Evolutionary conservation across 2,329 filamentous ascomycete species (phyloP), one percentile per base, ranked within the genome.

Genomic region (Ilyonectria mors-panacis): DNA sequence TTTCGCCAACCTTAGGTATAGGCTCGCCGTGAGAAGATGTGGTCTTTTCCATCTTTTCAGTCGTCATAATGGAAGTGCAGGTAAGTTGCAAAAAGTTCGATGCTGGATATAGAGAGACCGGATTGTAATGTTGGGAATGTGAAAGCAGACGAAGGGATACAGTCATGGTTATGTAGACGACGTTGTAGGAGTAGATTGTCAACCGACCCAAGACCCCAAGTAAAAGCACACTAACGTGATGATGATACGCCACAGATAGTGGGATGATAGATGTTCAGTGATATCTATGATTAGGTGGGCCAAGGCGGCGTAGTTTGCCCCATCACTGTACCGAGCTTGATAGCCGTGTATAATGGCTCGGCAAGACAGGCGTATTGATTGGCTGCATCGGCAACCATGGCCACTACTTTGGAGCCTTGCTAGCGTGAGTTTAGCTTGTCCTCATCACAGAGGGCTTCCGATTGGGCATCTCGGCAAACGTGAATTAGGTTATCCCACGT

Each of bases 401-500:
- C 4, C 33, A 30, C 28, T 21, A 48, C 4, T 26, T 30, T 9
- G 2, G 7, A 37, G 44, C n/a, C 13, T n/a, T 26, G 19, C n/a
- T 63, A 63, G 55, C 53, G n/a, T 30, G 13, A 21, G 10, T 45
- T 17, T 44, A n/a, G 33, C 45, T n/a, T 19, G 17, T 21, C 3
- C 37, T 21, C 42, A 17, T 23, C 13, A n/a, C 2, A n/a, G 12
- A 5, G 1, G 15, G n/a, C 9, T 19, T 59, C 69, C 65, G 65
- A 72, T 73, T 73, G 67, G 71, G 1, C 13, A 1, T 8, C 9
- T 63, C 71, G 71, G 71, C 65, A 63, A 73, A 19, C n/a, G n/a
- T 6, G 8, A n/a, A 6, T 3, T 42, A 3, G 6, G 15, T 5
- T 1, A n/a, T 3, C 13, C 37, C 6, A 3, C 15, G 35, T 10